Conservation (phyloP, 2,329 filamentous ascomycete species). For the Volutella citrinella region DNA sequence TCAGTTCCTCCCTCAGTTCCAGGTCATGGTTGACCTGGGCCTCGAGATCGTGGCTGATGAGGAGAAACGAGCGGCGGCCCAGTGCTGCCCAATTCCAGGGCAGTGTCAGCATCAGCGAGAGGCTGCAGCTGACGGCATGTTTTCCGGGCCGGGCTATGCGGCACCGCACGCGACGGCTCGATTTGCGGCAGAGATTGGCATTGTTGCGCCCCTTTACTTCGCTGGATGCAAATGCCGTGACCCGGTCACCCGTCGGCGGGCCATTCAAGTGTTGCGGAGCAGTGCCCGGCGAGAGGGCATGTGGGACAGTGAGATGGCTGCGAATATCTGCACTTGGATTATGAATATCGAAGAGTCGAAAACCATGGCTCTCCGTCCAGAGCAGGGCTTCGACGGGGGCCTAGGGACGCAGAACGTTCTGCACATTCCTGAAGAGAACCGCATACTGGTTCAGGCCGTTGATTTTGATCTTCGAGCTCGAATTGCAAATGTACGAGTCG, state of each 20-base stretch:
- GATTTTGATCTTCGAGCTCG: constrained; percentile 55
- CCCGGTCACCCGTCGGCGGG: constrained; percentile 52
- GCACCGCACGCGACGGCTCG: constrained; percentile 55
- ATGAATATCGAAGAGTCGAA: constrained; percentile 52
- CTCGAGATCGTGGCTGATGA: constrained; percentile 58
- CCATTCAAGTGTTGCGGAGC: constrained; percentile 58
- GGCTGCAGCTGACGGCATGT: constrained; percentile 25
- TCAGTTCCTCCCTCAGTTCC: constrained; percentile 48
- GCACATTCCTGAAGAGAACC: constrained; percentile 48
- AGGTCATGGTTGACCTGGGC: constrained; percentile 54
- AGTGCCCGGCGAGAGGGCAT: constrained; percentile 64
- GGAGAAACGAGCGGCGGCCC: constrained; percentile 48
- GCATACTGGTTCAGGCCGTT: constrained; percentile 54
- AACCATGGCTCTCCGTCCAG: constrained; percentile 23
- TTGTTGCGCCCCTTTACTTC: constrained; percentile 63
- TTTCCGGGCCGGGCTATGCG: constrained; percentile 41
- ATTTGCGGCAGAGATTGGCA: constrained; percentile 62
- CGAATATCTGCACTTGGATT: constrained; percentile 54
- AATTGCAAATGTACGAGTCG: constrained; percentile 48
- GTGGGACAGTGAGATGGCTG: constrained; percentile 63
- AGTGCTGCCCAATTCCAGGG: constrained; percentile 41
- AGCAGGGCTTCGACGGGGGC: constrained; percentile 8
- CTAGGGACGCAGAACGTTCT: constrained; percentile 14
- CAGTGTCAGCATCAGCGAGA: constrained; percentile 40
- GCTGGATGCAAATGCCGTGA: constrained; percentile 66